Evolutionary conservation across 108 stramenopile species (phyloP), one percentile per base, ranked within the genome.

Genomic region (Fistulifera solaris): DNA sequence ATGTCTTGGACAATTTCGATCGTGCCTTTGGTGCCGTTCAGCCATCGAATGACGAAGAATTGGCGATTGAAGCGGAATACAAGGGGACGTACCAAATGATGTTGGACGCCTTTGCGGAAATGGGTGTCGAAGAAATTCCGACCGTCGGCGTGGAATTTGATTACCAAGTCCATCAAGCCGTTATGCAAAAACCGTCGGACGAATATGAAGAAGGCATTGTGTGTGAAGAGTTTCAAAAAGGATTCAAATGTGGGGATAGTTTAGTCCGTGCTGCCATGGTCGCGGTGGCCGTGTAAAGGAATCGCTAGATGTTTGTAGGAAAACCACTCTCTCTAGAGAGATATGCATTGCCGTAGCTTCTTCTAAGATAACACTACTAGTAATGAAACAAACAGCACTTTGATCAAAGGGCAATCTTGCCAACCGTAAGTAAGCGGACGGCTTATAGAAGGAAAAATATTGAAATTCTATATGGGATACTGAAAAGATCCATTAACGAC

Each of bases 231-330:
- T 81, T 86, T 46, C 77, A 76, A 27, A 82, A 79, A 49, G 90
- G 90, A 50, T 88, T 76, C 56, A 58, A 62, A 40, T 48, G 81
- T 57, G 80, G 76, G n/a, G 82, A 88, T 23, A 75, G 55, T 19
- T 70, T 89, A 17, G 81, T 93, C 53, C 80, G 91, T 48, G 77
- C 87, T 40, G 91, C 91, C 6, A 87, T 89, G 83, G 91, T 93
- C 23, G 83, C 68, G 27, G 91, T 93, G 5, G 71, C 91, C 8
- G 67, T 62, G 26, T 91, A 82, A 45, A 11, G 40, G 40, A 40
- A 13, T 40, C n/a, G n/a, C n/a, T n/a, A n/a, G n/a, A n/a, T n/a
- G n/a, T n/a, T n/a, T n/a, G n/a, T n/a, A n/a, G n/a, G n/a, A n/a
- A n/a, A n/a, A n/a, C n/a, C n/a, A n/a, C n/a, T n/a, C n/a, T n/a